A percentile compares a stretch with the other conserved stretches of the same genome.
Evolutionary conservation across 2,329 filamentous ascomycete species (phyloP).

Genomic region (Monosporascus cannonballus): DNA sequence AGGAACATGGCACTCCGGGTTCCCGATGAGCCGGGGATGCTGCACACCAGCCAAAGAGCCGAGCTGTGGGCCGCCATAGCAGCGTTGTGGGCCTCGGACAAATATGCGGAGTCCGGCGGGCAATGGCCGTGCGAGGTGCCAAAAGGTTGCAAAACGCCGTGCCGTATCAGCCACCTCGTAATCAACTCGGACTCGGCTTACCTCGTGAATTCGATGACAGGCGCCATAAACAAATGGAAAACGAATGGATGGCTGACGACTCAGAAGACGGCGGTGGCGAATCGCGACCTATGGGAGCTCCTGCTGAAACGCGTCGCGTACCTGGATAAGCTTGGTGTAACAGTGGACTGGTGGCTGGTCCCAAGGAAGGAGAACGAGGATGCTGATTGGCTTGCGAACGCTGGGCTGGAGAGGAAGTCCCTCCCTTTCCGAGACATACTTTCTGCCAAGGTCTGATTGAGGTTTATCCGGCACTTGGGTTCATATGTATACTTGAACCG

Average conservation of each 20-base stretch:
- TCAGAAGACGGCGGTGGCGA: slow-evolving; percentile 1
- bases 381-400: slow-evolving; percentile 5
- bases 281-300: slow-evolving; percentile 2
- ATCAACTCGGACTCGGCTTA: slow-evolving; percentile 12
- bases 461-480: no score
- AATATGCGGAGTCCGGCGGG: slow-evolving; percentile 2
- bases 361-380: slow-evolving; percentile 5
- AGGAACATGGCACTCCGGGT: slow-evolving; percentile 1
- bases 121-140: slow-evolving; percentile 4
- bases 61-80: slow-evolving; percentile 5
- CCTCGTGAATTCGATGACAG: slow-evolving; percentile 9
- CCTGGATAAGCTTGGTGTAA: neutral
- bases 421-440: no score
- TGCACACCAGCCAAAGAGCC: slow-evolving; percentile 7
- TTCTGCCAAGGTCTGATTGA: no score
- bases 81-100: neutral
- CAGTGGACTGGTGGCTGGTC: slow-evolving; percentile 9
- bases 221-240: slow-evolving; percentile 6
- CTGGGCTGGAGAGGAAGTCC: neutral
- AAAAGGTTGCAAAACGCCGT: slow-evolving; percentile 1
- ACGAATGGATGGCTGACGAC: slow-evolving; percentile 8
- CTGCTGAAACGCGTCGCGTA: neutral
- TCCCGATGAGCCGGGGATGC: neutral
- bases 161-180: slow-evolving; percentile 4
- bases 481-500: no score